A percentile compares a stretch with the other conserved stretches of the same genome.
phyloP scores from a whole-genome alignment of 805 yeast genomes.

The Wickerhamomyces strasburgensis region DNA sequence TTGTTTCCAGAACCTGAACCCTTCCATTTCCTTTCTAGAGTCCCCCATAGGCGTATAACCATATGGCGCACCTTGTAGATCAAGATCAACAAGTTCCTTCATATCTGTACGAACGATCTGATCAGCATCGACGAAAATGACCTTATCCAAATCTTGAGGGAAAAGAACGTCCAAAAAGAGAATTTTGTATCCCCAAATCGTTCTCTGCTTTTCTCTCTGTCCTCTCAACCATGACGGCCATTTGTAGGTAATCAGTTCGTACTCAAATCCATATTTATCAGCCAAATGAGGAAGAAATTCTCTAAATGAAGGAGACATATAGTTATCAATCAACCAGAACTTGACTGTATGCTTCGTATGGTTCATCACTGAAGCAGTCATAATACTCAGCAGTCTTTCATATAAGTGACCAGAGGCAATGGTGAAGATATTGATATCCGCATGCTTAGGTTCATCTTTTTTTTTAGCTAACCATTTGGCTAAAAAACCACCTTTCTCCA shows the following conservation, averaged over 20 bases:
- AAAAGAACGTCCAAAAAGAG: conserved; percentile 82
- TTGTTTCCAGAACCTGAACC: conserved; percentile 84
- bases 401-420: conserved; percentile 80
- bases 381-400: conserved; percentile 69
- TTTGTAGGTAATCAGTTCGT: conserved; percentile 74
- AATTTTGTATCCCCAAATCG: conserved; percentile 85
- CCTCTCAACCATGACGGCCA: conserved; percentile 91
- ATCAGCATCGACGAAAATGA: conserved; percentile 84
- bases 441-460: conserved; percentile 28
- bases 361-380: conserved; percentile 71
- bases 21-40: conserved; percentile 73
- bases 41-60: conserved; percentile 88
- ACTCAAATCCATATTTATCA: conserved; percentile 53
- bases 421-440: conserved; percentile 73
- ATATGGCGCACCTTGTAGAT: conserved; percentile 77
- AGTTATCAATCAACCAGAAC: conserved; percentile 85
- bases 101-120: conserved; percentile 76
- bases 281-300: conserved; percentile 57
- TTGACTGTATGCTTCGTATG: conserved; percentile 63
- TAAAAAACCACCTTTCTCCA: conserved; percentile 13
- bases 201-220: conserved; percentile 74
- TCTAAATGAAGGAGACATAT: conserved; percentile 66
- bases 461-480: conserved; percentile 11
- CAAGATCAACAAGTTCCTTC: conserved; percentile 60
- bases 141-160: conserved; percentile 69